These are phyloP conservation scores for Madurella mycetomatis DNA, from an alignment of 2,329 filamentous ascomycete genomes.

Conservation along the genomic window DNA sequence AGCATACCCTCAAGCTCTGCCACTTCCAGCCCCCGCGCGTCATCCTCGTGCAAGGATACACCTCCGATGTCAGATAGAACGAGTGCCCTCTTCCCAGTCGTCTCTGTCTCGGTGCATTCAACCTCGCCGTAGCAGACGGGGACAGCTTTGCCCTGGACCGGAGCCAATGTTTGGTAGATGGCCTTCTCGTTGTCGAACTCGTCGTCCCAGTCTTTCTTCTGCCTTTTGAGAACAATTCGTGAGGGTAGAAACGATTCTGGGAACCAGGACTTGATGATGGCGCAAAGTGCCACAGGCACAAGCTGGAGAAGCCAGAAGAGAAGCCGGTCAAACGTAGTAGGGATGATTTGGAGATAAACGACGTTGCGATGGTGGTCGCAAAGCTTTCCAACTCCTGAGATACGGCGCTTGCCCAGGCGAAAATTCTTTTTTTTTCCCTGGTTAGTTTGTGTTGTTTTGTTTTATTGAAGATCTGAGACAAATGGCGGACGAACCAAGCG, in stretches of 20 bases:
- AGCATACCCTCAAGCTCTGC: neutral
- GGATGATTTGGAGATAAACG: too few species aligned
- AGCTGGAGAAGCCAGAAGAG: too few species aligned
- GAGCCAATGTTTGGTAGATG: constrained; percentile 8
- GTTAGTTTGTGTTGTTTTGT: too few species aligned
- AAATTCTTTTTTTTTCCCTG: too few species aligned
- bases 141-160: constrained; percentile 15
- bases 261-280: neutral
- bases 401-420: too few species aligned
- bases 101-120: constrained; percentile 7
- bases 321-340: too few species aligned
- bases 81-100: constrained; percentile 2
- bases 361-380: too few species aligned
- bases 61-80: constrained; percentile 4
- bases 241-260: constrained; percentile 13
- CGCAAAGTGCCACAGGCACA: too few species aligned
- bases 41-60: constrained; percentile 3
- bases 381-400: too few species aligned
- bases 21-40: neutral
- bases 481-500: too few species aligned
- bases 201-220: constrained; percentile 15
- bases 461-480: too few species aligned
- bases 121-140: constrained; percentile 18
- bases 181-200: constrained; percentile 21
- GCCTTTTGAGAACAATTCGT: constrained; percentile 18